Evolutionary conservation across 768 basidiomycete species (phyloP).

Genomic region (Gyrodon lividus): DNA sequence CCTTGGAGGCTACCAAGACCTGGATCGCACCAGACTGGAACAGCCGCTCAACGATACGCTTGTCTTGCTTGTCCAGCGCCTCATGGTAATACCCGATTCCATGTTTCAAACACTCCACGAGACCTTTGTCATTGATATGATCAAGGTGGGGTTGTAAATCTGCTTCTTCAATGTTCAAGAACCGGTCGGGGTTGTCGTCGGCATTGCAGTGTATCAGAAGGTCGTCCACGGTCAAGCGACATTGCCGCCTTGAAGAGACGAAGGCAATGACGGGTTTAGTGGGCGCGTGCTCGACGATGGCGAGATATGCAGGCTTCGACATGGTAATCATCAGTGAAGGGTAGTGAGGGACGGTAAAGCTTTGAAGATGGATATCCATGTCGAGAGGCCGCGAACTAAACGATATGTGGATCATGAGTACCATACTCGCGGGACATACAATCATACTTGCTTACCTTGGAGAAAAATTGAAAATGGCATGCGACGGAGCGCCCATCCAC

Average conservation of each 20-base stretch:
- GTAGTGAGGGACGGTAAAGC: conserved; percentile 96
- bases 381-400: conserved; percentile 90
- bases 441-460: conserved; percentile 56
- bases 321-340: conserved; percentile 98
- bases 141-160: conserved; percentile 89
- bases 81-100: conserved; percentile 97
- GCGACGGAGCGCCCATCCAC: conserved; percentile 94
- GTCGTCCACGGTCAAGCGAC: conserved; percentile 91
- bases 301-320: conserved; percentile 97
- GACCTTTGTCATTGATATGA: conserved; percentile 69
- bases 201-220: conserved; percentile 85
- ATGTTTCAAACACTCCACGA: conserved; percentile 80
- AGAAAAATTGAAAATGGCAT: conserved; percentile 97
- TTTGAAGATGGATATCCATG: conserved; percentile 96
- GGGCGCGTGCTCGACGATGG: conserved; percentile 84
- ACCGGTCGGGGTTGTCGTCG: conserved; percentile 79
- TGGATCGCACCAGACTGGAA: conserved; percentile 96
- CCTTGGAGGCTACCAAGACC: conserved; percentile 91
- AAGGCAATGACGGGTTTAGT: conserved; percentile 89
- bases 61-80: conserved; percentile 88
- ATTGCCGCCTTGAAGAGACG: conserved; percentile 91
- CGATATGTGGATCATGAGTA: conserved; percentile 10
- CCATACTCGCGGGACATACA: neutral
- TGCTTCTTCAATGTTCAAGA: conserved; percentile 82
- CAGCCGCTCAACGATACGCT: conserved; percentile 86